phyloP scores from a whole-genome alignment of 2,329 filamentous ascomycete genomes.

The Cadophora malorum region DNA sequence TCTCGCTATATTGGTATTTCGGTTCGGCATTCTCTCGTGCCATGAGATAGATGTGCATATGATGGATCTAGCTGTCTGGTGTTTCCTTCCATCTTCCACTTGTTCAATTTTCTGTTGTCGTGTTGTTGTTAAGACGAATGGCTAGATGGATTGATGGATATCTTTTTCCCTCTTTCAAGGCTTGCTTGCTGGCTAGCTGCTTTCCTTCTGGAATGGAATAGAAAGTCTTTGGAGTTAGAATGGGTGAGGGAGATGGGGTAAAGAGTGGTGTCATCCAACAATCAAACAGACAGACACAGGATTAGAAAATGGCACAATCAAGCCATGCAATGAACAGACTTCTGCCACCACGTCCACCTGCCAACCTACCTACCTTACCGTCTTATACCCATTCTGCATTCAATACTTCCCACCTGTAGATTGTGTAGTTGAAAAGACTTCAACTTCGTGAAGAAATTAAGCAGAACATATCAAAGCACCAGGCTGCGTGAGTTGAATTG shows the following conservation, averaged over 20 bases:
- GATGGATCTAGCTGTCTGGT: slow-evolving; percentile 16
- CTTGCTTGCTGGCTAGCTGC: neutral
- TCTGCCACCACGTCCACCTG: slow-evolving; percentile 7
- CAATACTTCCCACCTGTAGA: too few species aligned
- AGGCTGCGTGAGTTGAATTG: neutral
- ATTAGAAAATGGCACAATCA: slow-evolving; percentile 22
- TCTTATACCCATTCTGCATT: too few species aligned
- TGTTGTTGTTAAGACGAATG: neutral
- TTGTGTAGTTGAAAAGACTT: too few species aligned
- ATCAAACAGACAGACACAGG: neutral
- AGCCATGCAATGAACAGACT: slow-evolving; percentile 23
- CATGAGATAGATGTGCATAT: slow-evolving; percentile 21
- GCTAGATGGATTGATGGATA: neutral
- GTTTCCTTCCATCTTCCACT: slow-evolving; percentile 1
- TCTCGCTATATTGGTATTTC: slow-evolving; percentile 11
- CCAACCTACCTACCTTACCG: neutral
- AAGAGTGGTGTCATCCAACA: neutral
- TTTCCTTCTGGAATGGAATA: slow-evolving; percentile 1
- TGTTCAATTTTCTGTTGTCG: neutral
- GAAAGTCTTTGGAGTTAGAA: slow-evolving; percentile 2
- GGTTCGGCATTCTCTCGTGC: neutral
- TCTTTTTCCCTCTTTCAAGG: neutral
- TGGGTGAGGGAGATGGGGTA: slow-evolving; percentile 1
- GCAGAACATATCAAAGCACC: neutral
- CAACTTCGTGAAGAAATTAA: neutral